Base-by-base conservation (phyloP, 768 basidiomycete species). In the Ramaria sp. region DNA sequence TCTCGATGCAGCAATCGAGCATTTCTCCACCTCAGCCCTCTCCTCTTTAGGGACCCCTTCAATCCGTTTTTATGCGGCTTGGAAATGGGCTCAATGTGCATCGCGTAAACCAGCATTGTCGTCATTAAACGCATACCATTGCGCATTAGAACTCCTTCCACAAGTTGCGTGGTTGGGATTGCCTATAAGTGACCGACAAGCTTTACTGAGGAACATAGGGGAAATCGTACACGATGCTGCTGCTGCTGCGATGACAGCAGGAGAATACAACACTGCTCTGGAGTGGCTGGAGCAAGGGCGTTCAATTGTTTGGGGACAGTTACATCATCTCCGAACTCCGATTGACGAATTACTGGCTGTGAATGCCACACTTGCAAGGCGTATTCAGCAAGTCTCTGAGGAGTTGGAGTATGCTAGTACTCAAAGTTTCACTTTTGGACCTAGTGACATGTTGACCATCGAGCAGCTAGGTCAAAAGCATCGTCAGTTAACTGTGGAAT, bases 241-340 rank as follows among this genome's bases (percentile, higher is more conserved):
- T n/a, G n/a, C 5, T n/a, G 39, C 39, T 1, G 39, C 39, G 1
- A 41, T 41, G 13, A 5, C 39, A 2, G 7, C 20, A n/a, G 47
- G 39, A 20, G 49, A 59, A 22, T 24, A 22, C 20, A 45, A 59
- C 37, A 49, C 37, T 30, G 65, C 64, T 5, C 25, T 66, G 10
- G 62, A 65, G 55, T 63, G 65, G 60, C 45, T 66, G 44, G 66
- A 68, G 44, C 61, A 66, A 42, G 63, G 65, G 3, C 63, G 63
- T 3, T 61, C 60, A 10, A 52, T 64, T 10, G 60, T 64, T 6
- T 67, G 66, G 66, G 59, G 57, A 22, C 62, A 67, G 43, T 32
- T 65, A 5, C 49, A 60, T 22, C 56, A 62, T 25, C 62, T 65
- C 12, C 61, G 62, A 3, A 59, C 63, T 9, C 60, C 66, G 6